A percentile compares a stretch with the other conserved stretches of the same genome.
These are phyloP conservation scores for Pisolithus thermaeus DNA, from an alignment of 1,284 basidiomycete genomes.

Conservation along the genomic window DNA sequence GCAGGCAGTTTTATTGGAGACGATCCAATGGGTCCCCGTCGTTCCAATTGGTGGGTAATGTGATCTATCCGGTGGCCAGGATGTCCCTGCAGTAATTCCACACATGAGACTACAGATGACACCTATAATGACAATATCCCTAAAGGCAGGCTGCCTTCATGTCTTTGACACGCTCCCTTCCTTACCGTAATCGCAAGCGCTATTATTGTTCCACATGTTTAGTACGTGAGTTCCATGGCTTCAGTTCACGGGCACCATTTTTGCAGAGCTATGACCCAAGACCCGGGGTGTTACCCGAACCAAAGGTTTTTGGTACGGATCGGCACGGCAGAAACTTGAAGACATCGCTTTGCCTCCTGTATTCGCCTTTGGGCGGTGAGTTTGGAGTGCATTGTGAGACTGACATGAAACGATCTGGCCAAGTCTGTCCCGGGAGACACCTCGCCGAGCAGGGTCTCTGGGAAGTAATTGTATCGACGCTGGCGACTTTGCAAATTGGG, in stretches of 20 bases:
- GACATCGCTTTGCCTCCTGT: conserved; percentile 9
- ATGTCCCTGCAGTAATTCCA: conserved; percentile 14
- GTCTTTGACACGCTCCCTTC: neutral
- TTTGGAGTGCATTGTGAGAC: neutral
- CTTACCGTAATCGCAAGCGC: conserved; percentile 12
- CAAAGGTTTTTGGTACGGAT: conserved; percentile 21
- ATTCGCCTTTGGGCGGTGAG: conserved; percentile 10
- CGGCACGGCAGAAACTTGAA: conserved; percentile 16
- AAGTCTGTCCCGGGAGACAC: conserved; percentile 14
- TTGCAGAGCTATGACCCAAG: conserved; percentile 16
- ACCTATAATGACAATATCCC: conserved; percentile 23
- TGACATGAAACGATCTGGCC: neutral
- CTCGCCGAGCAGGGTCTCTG: conserved; percentile 23
- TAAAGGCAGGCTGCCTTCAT: conserved; percentile 13
- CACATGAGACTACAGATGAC: conserved; percentile 18
- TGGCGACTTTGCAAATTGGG: conserved; percentile 19
- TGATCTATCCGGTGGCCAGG: neutral
- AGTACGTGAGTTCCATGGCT: conserved; percentile 8
- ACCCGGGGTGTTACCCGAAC: conserved; percentile 22
- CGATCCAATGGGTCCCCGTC: conserved; percentile 18
- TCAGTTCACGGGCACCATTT: neutral
- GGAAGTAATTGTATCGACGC: conserved; percentile 17
- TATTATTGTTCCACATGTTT: conserved; percentile 16
- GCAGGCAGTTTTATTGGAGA: conserved; percentile 23
- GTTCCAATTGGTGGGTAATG: conserved; percentile 19